Percentiles rank a stretch among this genome's conserved stretches.
These are phyloP conservation scores for Xylaria sp. DNA, from an alignment of 2,329 filamentous ascomycete species.

Conservation along the genomic window DNA sequence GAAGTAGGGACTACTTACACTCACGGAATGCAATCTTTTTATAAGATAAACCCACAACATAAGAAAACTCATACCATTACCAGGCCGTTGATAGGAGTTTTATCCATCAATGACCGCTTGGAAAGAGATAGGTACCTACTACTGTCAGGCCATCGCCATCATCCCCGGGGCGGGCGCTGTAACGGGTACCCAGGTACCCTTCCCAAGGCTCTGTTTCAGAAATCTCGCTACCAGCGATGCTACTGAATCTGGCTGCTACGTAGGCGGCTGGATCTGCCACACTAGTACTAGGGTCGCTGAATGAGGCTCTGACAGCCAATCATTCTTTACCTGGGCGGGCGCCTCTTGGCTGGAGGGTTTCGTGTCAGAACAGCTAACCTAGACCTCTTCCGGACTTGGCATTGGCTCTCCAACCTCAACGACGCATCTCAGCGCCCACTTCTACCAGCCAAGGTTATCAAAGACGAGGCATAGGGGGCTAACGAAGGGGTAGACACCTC, in stretches of 20 bases:
- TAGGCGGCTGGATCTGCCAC: conserved; percentile 1
- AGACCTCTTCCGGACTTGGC: not conserved
- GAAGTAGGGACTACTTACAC: no score
- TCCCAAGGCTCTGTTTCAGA: conserved; percentile 23
- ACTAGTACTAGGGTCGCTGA: not conserved
- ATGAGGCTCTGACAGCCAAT: conserved; percentile 15
- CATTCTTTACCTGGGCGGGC: conserved; percentile 5
- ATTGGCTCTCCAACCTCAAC: not conserved
- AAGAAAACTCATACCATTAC: no score
- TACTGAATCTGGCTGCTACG: not conserved
- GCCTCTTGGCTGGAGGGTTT: conserved; percentile 20
- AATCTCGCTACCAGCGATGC: not conserved
- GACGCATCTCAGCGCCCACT: not conserved
- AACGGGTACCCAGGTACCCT: not conserved
- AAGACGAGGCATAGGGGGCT: conserved; percentile 7
- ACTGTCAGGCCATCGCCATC: no score
- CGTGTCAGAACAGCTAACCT: conserved; percentile 9
- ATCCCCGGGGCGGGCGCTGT: not conserved
- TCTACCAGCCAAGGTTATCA: conserved; percentile 1
- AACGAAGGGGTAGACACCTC: not conserved
- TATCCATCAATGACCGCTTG: no score
- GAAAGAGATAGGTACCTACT: no score
- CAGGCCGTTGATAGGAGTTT: not conserved
- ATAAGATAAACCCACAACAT: no score
- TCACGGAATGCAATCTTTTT: no score